Conservation (phyloP, 2,329 filamentous ascomycete species). For the Chaetomium strumarium region DNA sequence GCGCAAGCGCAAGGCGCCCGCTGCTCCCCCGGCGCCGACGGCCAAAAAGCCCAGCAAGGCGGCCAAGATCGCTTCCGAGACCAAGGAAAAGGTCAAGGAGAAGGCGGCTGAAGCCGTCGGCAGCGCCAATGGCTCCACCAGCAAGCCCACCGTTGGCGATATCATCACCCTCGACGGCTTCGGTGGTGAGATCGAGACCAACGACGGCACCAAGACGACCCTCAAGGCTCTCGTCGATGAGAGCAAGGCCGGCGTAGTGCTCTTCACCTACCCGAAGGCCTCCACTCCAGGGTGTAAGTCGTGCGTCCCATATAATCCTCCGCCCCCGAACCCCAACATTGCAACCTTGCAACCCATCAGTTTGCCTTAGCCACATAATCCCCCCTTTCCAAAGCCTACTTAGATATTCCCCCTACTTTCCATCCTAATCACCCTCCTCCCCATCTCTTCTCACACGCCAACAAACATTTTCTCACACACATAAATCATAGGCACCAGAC, state of each 20-base stretch:
- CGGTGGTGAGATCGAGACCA: slow-evolving; percentile 71
- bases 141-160: slow-evolving; percentile 47
- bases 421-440: background rate
- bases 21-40: slow-evolving; percentile 40
- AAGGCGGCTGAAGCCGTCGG: slow-evolving; percentile 4
- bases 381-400: background rate
- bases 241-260: slow-evolving; percentile 78
- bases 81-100: slow-evolving; percentile 23
- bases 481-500: slow-evolving; percentile 66
- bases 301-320: background rate
- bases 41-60: slow-evolving; percentile 39
- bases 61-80: slow-evolving; percentile 18
- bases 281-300: slow-evolving; percentile 88
- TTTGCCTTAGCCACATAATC: background rate
- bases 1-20: slow-evolving; percentile 56
- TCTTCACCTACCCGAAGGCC: slow-evolving; percentile 95
- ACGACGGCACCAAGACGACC: slow-evolving; percentile 75
- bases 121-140: slow-evolving; percentile 20
- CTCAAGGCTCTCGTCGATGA: slow-evolving; percentile 74
- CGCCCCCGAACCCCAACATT: too few relatives aligned
- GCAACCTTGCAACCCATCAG: too few relatives aligned
- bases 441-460: background rate
- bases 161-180: slow-evolving; percentile 53
- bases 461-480: background rate
- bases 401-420: background rate